Evolutionary conservation across 495 filamentous ascomycete genomes (phyloP), one percentile per base, ranked within the genome.

Genomic region (Aspergillus steynii): DNA sequence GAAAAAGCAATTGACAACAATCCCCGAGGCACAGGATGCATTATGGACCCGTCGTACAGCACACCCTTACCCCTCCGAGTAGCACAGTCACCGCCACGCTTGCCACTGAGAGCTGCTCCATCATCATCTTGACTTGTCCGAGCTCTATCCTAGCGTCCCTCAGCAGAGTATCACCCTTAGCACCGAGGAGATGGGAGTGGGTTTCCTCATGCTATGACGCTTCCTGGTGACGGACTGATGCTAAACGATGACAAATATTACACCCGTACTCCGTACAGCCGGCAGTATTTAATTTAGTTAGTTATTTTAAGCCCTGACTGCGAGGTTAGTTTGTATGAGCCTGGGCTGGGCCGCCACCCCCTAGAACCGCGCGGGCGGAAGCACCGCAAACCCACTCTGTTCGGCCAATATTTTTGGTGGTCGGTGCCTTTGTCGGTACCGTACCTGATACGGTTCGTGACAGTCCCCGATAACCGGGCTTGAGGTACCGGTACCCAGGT

Each of bases 281-380:
- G 20, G 20, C 20, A 20, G 20, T 20, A 20, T 20, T 20, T 20
- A 14, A 42, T 42, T 4, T 14, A 42, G 12, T 27, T 42, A 50
- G 61, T 59, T 63, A 63, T 63, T 63, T 59, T 59, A 51, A 63
- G 55, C 27, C 42, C 50, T 27, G 9, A 9, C 1, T 31, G 32
- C 31, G 9, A 60, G 46, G 53, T 58, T 28, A 45, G 48, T 52
- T 46, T 52, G 47, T 52, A 9, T 53, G 52, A 45, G 55, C 50
- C 57, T 55, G 57, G 49, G 46, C 63, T 61, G 60, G 62, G 63
- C 65, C 71, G 71, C 71, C 73, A 74, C 73, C 74, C 74, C 74
- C 72, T 74, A 70, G 69, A 74, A 71, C 67, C 67, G 69, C 65
- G 65, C 66, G 61, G 64, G 64, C 60, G 68, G 20, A 20, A 20